phyloP scores from a whole-genome alignment of 177 flowering plant genomes.

The Vitis hybrid region DNA sequence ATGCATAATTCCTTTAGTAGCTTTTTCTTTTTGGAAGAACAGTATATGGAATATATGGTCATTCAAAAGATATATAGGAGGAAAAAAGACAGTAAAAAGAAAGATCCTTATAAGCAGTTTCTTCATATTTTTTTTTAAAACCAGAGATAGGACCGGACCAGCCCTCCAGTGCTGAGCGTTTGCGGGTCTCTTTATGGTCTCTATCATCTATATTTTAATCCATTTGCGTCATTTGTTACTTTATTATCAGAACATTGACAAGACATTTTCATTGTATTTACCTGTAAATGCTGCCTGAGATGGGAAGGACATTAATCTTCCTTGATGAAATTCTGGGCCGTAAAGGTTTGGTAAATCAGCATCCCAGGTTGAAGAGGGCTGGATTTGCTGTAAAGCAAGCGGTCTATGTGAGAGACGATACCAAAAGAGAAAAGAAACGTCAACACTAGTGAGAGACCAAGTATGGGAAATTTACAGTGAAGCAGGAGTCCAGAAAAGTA shows the following conservation, averaged over 20 bases:
- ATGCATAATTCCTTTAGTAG: constrained; percentile 2
- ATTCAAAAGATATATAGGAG: constrained; percentile 8
- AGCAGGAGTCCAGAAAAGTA: constrained; percentile 48
- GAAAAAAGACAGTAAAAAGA: constrained; percentile 14
- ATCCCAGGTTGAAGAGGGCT: constrained; percentile 61
- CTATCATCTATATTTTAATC: constrained; percentile 13
- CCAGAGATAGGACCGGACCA: background rate
- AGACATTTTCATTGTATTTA: constrained; percentile 17
- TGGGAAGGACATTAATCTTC: constrained; percentile 44
- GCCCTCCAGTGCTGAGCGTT: too few species aligned
- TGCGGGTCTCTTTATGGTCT: constrained; percentile 19
- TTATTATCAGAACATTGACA: constrained; percentile 13
- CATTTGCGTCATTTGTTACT: constrained; percentile 16
- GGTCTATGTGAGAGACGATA: background rate
- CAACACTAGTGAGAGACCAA: background rate
- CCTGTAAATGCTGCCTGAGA: constrained; percentile 60
- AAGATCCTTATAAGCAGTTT: constrained; percentile 18
- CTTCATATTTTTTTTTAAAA: background rate
- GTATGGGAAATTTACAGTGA: constrained; percentile 46
- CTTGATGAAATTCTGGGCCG: constrained; percentile 52
- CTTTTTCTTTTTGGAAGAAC: background rate
- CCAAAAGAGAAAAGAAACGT: background rate
- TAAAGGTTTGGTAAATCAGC: constrained; percentile 59
- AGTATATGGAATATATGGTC: background rate
- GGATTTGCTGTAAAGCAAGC: constrained; percentile 46